Base-by-base conservation (phyloP, 2,329 filamentous ascomycete species). In the Magnaporthiopsis rhizophila region DNA sequence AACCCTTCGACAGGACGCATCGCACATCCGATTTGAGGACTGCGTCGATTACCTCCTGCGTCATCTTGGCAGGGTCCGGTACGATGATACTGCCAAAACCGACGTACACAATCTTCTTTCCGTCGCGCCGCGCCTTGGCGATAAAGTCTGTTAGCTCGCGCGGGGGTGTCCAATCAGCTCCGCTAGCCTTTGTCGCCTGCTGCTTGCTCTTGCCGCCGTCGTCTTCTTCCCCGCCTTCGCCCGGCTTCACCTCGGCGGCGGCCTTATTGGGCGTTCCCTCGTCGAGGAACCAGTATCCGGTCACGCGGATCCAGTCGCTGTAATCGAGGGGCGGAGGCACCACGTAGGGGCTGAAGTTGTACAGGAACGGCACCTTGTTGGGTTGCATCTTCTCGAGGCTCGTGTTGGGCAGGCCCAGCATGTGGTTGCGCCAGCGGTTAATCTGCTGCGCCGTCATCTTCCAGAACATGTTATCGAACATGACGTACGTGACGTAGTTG, bases 401-500 rank as follows among this genome's bases (percentile, higher is more conserved):
- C 1, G 95, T 99, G 67, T 87, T 89, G 62, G 89, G 90, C 34
- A 99, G 79, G 0, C 87, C 86, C 6, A 99, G 83, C 30, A 88
- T 85, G 68, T 87, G 89, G 74, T 91, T 92, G 67, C 95, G 87
- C 95, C 95, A 99, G 64, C 87, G 84, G 75, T 99, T 99, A 72
- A 99, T 85, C 74, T 98, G 95, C 13, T 89, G 86, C 0, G 93
- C 89, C 24, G 93, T 97, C 8, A 92, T 89, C 72, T 92, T 92
- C 95, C 95, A 99, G 76, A 98, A 98, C 38, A 99, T 86, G 69
- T 90, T 94, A 76, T 99, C 95, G 72, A 99, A 97, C 83, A 97
- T 90, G 67, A 96, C 88, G 70, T 99, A 99, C 0, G 92, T 95
- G 72, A 96, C 88, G 73, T 93, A 92, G 73, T 99, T 99, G 80